Percentiles rank a stretch among this genome's conserved stretches.
Evolutionary conservation across 345 rosid species (phyloP).

Genomic region (Carallia brachiata): DNA sequence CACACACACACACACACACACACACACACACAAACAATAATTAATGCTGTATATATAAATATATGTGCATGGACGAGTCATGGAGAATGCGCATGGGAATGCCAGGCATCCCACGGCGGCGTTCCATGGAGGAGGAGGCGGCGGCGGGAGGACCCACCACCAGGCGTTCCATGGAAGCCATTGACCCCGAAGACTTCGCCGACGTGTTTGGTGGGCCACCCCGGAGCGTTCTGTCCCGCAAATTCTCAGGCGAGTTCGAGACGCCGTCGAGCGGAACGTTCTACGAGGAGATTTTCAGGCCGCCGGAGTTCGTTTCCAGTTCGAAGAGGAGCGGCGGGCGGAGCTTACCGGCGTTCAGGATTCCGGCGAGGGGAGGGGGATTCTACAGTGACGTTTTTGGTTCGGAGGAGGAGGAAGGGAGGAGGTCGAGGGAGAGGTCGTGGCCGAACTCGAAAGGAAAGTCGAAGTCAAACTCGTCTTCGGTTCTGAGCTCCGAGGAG

Average conservation of each 20-base stretch:
- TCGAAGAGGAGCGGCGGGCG: conserved; percentile 41
- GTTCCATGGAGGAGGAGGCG: conserved; percentile 32
- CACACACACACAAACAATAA: background rate
- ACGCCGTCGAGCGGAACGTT: conserved; percentile 40
- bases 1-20: too few species aligned
- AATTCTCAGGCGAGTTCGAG: conserved; percentile 57
- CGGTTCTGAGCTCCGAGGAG: conserved; percentile 75
- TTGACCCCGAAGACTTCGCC: conserved; percentile 59
- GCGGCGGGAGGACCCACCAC: conserved; percentile 2
- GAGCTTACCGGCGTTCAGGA: conserved; percentile 62
- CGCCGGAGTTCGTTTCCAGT: conserved; percentile 32
- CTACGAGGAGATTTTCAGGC: conserved; percentile 71
- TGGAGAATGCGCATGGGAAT: conserved; percentile 80
- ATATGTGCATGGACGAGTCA: conserved; percentile 63
- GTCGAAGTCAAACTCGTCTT: conserved; percentile 66
- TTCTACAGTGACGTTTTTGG: conserved; percentile 72
- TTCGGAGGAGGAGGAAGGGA: conserved; percentile 26
- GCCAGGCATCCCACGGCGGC: conserved; percentile 45
- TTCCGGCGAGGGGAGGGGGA: conserved; percentile 50
- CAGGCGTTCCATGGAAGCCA: conserved; percentile 29
- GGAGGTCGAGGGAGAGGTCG: conserved; percentile 51
- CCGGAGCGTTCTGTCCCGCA: conserved; percentile 52
- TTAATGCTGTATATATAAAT: background rate
- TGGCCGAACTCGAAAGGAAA: conserved; percentile 51
- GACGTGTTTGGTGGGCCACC: conserved; percentile 98